These are phyloP conservation scores for Aspergillus coremiiformis DNA, from an alignment of 495 filamentous ascomycete genomes.

Conservation along the genomic window DNA sequence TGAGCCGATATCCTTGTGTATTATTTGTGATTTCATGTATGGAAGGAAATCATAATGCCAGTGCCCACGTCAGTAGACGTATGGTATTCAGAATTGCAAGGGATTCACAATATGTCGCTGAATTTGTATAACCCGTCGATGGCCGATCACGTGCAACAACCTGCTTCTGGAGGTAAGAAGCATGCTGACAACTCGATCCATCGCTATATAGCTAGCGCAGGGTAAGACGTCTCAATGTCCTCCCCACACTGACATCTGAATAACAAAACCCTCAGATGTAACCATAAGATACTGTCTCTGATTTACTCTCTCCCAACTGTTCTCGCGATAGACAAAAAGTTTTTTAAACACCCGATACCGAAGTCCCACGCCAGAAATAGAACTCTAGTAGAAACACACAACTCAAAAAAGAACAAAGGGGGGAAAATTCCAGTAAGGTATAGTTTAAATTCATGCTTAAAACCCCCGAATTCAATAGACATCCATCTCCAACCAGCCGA, in stretches of 20 bases:
- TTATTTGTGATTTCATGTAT: conserved; percentile 14
- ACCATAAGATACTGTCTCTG: not conserved
- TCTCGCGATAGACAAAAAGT: not conserved
- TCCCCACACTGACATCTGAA: no score
- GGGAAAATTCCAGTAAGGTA: not conserved
- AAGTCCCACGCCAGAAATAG: conserved; percentile 3
- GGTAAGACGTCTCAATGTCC: no score
- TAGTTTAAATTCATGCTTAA: not conserved
- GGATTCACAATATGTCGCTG: not conserved
- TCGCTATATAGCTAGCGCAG: no score
- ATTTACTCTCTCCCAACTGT: not conserved
- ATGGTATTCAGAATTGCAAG: conserved; percentile 3
- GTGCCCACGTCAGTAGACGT: conserved; percentile 6
- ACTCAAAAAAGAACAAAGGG: not conserved
- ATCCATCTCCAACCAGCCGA: no score
- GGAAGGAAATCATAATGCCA: conserved; percentile 20
- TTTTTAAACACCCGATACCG: not conserved
- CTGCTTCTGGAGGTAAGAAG: no score
- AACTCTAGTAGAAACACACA: conserved; percentile 1
- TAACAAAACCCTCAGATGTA: no score
- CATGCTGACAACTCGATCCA: no score
- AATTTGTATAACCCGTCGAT: not conserved
- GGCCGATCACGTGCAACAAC: no score
- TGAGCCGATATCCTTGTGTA: conserved; percentile 10
- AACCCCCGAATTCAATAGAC: no score